Conservation (phyloP, 208 protist species). For the Balamuthia mandrillaris region DNA sequence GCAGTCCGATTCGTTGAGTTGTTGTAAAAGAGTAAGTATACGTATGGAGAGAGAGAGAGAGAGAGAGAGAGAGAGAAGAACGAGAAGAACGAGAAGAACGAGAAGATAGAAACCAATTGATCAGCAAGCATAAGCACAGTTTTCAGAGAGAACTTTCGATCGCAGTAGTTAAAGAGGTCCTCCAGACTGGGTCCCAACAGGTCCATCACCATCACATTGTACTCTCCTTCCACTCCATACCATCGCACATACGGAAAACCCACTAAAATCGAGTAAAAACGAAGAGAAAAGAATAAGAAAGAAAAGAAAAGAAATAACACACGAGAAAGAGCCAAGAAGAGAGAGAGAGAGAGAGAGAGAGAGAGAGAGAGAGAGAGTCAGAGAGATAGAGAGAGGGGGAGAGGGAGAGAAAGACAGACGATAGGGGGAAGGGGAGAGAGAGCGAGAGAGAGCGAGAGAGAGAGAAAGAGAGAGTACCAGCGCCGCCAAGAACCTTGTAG, state of each 20-base stretch:
- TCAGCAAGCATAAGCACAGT: slow-evolving; percentile 97
- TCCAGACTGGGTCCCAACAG: slow-evolving; percentile 95
- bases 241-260: slow-evolving; percentile 93
- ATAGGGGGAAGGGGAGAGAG: no score
- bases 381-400: background rate
- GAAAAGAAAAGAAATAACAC: background rate
- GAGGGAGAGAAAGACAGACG: no score
- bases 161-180: slow-evolving; percentile 92
- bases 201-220: slow-evolving; percentile 98
- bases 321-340: slow-evolving; percentile 6
- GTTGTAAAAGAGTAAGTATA: background rate
- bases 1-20: no score
- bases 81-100: background rate
- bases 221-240: slow-evolving; percentile 91
- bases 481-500: slow-evolving; percentile 81
- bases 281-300: background rate
- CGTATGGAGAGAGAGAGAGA: background rate
- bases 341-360: no score
- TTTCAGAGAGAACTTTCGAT: slow-evolving; percentile 91
- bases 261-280: slow-evolving; percentile 57
- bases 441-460: no score
- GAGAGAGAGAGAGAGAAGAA: background rate
- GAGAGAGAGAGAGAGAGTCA: background rate
- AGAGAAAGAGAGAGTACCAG: slow-evolving; percentile 35
- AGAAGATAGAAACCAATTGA: slow-evolving; percentile 96